These are phyloP conservation scores for Arxiozyma bovina DNA, from an alignment of 1,139 yeast genomes.

Conservation along the genomic window DNA sequence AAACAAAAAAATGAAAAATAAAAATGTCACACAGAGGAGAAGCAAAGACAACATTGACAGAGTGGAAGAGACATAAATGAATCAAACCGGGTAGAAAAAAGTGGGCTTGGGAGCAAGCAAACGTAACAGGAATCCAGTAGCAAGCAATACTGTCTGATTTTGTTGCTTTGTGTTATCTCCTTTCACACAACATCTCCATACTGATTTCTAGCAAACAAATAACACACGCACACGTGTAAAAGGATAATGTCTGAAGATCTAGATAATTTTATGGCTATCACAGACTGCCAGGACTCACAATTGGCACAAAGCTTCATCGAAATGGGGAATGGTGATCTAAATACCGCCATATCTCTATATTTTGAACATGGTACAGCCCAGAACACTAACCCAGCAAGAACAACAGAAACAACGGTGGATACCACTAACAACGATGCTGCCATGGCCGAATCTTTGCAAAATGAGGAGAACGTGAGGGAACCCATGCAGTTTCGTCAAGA, in stretches of 20 bases:
- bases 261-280: constrained; percentile 74
- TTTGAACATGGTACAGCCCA: constrained; percentile 57
- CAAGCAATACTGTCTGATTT: no score
- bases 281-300: constrained; percentile 61
- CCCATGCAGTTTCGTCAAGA: constrained; percentile 78
- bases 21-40: no score
- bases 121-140: no score
- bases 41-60: no score
- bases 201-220: no score
- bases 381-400: constrained; percentile 5
- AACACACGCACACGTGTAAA: neutral
- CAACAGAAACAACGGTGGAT: constrained; percentile 11
- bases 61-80: no score
- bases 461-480: constrained; percentile 67
- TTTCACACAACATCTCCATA: neutral
- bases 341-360: constrained; percentile 75
- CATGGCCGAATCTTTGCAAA: constrained; percentile 55
- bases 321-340: constrained; percentile 70
- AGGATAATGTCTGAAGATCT: constrained; percentile 37
- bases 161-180: no score
- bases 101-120: no score
- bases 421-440: constrained; percentile 43
- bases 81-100: no score
- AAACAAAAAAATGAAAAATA: no score
- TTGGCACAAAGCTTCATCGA: constrained; percentile 73